A percentile compares a stretch with the other conserved stretches of the same genome.
Conservation (phyloP, 2,329 filamentous ascomycete genomes). For the Cryphonectria nitschkei region DNA sequence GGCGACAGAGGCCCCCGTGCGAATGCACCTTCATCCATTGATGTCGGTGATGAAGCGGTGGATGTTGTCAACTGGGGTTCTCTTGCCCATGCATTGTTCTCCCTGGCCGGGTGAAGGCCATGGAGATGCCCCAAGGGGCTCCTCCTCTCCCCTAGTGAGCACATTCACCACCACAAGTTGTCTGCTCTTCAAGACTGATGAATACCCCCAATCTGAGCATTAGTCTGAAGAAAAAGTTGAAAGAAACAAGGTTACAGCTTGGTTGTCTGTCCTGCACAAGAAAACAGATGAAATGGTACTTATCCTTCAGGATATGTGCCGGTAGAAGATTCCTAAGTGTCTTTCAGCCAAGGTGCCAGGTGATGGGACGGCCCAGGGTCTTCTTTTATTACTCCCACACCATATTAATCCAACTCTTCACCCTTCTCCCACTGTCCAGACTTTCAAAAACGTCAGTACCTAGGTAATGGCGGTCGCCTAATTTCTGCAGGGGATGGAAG, state of each 20-base stretch:
- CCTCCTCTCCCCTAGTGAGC: slow-evolving; percentile 1
- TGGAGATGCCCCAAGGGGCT: not conserved
- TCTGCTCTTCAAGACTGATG: not conserved
- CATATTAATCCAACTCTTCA: not conserved
- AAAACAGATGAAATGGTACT: not conserved
- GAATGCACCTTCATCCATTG: not conserved
- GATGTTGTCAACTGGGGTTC: not conserved
- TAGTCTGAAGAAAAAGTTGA: not conserved
- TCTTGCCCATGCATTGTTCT: slow-evolving; percentile 2
- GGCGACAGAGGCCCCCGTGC: not conserved
- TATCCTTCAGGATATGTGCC: not conserved
- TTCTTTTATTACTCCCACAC: slow-evolving; percentile 17
- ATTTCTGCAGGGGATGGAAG: not conserved
- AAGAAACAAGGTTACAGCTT: not conserved
- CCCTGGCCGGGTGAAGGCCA: slow-evolving; percentile 1
- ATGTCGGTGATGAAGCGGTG: not conserved
- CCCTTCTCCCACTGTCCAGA: not conserved
- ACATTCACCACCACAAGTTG: not conserved
- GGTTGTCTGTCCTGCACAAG: not conserved
- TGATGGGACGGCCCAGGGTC: not conserved
- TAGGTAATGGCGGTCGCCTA: slow-evolving; percentile 16
- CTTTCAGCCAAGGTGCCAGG: not conserved
- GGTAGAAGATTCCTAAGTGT: not conserved
- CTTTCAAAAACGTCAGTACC: slow-evolving; percentile 13
- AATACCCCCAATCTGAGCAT: not conserved